Evolutionary conservation across 495 filamentous ascomycete species (phyloP).

Genomic region (Aspergillus heteromorphus): DNA sequence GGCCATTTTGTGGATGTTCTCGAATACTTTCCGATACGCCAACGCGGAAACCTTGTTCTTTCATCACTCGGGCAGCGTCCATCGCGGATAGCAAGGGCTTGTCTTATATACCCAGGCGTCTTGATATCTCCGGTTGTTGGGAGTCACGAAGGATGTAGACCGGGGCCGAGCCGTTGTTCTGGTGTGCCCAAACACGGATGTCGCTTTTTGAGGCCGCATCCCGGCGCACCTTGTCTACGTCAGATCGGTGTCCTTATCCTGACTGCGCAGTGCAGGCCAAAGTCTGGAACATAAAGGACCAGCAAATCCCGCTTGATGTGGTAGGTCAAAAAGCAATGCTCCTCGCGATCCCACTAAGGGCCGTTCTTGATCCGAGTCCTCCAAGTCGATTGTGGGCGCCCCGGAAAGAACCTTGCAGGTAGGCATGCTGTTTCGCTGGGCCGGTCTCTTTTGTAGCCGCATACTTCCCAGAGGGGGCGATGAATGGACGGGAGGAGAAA

Average conservation of each 20-base stretch:
- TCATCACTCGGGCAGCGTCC: constrained; percentile 67
- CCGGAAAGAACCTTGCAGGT: constrained; percentile 75
- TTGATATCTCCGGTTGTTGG: constrained; percentile 42
- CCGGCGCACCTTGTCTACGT: constrained; percentile 72
- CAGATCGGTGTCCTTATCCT: constrained; percentile 78
- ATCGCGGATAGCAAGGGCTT: constrained; percentile 57
- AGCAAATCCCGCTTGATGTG: constrained; percentile 64
- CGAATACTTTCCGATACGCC: constrained; percentile 67
- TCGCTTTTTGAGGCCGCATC: constrained; percentile 58
- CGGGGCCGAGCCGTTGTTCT: constrained; percentile 40
- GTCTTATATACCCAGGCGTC: constrained; percentile 41
- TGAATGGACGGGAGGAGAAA: not conserved
- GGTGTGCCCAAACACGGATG: constrained; percentile 54
- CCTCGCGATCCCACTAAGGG: constrained; percentile 77
- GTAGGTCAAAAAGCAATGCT: constrained; percentile 82
- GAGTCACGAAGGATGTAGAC: constrained; percentile 36
- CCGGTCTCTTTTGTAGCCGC: constrained; percentile 1
- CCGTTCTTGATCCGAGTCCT: constrained; percentile 73
- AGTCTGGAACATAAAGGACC: constrained; percentile 89
- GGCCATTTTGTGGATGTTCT: constrained; percentile 49
- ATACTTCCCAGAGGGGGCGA: not conserved
- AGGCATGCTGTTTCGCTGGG: constrained; percentile 75
- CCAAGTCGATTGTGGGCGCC: constrained; percentile 61
- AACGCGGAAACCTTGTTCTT: constrained; percentile 71
- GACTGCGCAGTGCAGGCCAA: constrained; percentile 79